Conservation (phyloP, 2,329 filamentous ascomycete species). For the Sclerotinia trifoliorum region DNA sequence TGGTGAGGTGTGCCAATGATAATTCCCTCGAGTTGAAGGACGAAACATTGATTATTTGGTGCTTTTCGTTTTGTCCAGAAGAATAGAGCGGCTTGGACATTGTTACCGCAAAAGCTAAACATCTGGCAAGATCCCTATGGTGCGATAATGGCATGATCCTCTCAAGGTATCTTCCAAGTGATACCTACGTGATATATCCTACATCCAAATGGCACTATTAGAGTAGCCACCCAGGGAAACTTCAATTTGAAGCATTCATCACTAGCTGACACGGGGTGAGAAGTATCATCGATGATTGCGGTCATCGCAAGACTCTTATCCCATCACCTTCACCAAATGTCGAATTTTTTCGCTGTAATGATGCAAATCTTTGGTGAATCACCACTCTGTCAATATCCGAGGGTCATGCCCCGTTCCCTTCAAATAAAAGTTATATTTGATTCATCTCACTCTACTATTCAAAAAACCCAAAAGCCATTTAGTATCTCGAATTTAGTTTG, state of each 20-base stretch:
- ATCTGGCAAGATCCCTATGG: background rate
- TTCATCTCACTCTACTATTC: background rate
- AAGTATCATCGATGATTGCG: background rate
- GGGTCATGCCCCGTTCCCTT: background rate
- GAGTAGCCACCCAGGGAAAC: background rate
- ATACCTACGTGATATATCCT: background rate
- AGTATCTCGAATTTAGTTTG: background rate
- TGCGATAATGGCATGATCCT: background rate
- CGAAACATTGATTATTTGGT: no score
- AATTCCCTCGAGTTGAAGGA: background rate
- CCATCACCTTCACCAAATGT: background rate
- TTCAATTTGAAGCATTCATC: background rate
- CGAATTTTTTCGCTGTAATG: background rate
- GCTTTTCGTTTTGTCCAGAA: background rate
- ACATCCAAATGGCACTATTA: background rate
- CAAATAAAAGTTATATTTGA: background rate
- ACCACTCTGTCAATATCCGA: background rate
- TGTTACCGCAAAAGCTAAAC: background rate
- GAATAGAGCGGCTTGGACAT: background rate
- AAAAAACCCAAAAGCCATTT: background rate
- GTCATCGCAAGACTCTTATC: background rate
- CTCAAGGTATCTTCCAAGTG: background rate
- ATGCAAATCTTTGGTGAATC: background rate
- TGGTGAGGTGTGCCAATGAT: background rate
- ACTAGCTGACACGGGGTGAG: fast-evolving